Base-by-base conservation (phyloP, 495 filamentous ascomycete genomes). In the Penicillium fimorum region DNA sequence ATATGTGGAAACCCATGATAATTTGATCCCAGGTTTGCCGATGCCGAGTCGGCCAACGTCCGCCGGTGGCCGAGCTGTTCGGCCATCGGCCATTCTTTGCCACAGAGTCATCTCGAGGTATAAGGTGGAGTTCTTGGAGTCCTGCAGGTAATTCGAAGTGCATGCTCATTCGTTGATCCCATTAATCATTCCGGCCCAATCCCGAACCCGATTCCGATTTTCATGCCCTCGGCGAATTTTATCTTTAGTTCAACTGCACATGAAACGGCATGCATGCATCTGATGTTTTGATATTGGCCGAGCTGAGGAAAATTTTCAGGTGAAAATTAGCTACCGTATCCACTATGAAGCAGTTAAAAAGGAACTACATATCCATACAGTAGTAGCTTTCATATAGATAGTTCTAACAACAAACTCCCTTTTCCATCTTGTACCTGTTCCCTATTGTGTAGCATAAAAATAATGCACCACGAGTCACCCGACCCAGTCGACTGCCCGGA, bases 401-500 rank as follows among this genome's bases (percentile, higher is more conserved):
- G 6, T 12, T 33, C 3, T n/a, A 53, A 24, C 10, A 22, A 33
- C 38, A 13, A 24, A n/a, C 22, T n/a, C 18, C n/a, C 27, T 30
- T n/a, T 53, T 43, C n/a, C 10, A 25, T 35, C 7, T 8, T 17
- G 11, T 37, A 37, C 33, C 33, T 37, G n/a, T n/a, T 37, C 6
- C 24, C 13, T 15, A 29, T 13, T 53, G 33, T 35, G 53, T 53
- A 58, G 43, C 20, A 24, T 37, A 15, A 22, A 12, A 27, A 56
- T 32, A 59, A 65, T 65, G 59, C 59, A 65, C 45, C 44, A 53
- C 37, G 56, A 65, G 52, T 53, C 59, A 40, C 8, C 17, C 42
- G 35, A 62, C 41, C 40, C 51, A 47, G 17, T 40, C 29, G 37
- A 35, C 35, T 64, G 82, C 53, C 86, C 86, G 1, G 87, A 89